Evolutionary conservation across 768 basidiomycete species (phyloP).

Genomic region (Lactarius akahatsu): DNA sequence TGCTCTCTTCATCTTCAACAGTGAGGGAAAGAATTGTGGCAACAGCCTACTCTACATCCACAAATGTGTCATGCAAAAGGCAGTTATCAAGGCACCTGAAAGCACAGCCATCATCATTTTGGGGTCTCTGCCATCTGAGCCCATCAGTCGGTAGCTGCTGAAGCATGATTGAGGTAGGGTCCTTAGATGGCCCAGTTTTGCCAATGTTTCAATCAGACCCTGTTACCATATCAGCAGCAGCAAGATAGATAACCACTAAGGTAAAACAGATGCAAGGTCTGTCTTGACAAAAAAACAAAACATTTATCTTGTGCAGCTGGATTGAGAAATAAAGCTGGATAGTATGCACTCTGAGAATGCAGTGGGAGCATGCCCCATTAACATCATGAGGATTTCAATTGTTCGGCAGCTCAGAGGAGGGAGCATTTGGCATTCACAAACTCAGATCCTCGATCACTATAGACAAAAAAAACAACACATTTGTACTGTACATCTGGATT

Average conservation of each 20-base stretch:
- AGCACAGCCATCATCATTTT: background rate
- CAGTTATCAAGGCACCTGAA: background rate
- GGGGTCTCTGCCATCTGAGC: background rate
- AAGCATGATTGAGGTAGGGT: background rate
- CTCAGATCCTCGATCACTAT: too few relatives aligned
- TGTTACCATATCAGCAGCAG: too few relatives aligned
- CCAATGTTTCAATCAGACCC: background rate
- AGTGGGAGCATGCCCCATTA: background rate
- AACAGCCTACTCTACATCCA: background rate
- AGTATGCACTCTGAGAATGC: background rate
- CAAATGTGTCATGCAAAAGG: background rate
- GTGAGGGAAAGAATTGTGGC: background rate
- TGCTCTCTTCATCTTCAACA: background rate
- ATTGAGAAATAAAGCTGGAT: background rate
- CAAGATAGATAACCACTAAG: too few relatives aligned
- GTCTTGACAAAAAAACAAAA: too few relatives aligned
- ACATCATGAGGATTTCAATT: background rate
- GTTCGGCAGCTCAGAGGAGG: too few relatives aligned
- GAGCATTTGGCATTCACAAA: too few relatives aligned
- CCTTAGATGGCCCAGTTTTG: background rate
- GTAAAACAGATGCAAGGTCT: too few relatives aligned
- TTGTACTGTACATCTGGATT: too few relatives aligned
- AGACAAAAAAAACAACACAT: too few relatives aligned
- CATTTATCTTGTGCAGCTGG: too few relatives aligned
- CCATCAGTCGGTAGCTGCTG: background rate